Conservation (phyloP, 139 green algal genomes). For the Chloropicon primus region DNA sequence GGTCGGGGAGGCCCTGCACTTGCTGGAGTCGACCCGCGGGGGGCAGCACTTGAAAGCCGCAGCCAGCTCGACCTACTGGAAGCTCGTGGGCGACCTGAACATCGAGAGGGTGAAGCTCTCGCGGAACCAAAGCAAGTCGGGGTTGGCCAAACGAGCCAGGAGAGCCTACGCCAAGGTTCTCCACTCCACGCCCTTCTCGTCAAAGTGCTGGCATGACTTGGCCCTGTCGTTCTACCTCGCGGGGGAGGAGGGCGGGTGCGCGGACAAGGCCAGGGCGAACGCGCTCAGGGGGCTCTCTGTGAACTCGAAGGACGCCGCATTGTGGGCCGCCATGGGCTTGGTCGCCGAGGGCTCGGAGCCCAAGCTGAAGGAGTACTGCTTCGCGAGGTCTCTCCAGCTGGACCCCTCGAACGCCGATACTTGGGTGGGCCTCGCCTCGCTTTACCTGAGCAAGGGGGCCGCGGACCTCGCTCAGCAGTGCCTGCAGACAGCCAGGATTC, state of each 20-base stretch:
- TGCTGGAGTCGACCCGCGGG: background rate
- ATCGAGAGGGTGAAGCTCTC: no score
- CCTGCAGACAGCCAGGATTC: background rate
- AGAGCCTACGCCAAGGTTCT: background rate
- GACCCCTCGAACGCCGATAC: background rate
- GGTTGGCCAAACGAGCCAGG: no score
- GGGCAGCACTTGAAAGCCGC: no score
- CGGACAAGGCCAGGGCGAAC: background rate
- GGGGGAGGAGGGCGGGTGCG: background rate
- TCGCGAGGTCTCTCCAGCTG: background rate
- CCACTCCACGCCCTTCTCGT: background rate
- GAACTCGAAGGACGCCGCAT: background rate
- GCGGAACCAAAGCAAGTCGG: no score
- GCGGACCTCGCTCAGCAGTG: background rate
- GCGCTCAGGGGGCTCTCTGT: background rate
- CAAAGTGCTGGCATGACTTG: background rate
- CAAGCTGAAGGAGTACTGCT: background rate
- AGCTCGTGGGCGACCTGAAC: no score
- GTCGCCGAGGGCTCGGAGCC: background rate
- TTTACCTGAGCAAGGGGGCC: background rate
- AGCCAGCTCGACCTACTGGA: no score
- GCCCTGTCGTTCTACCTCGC: background rate
- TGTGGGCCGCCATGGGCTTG: background rate
- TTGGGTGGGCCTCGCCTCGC: background rate
- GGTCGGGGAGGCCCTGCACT: background rate